Base-by-base conservation (phyloP, 2,329 filamentous ascomycete species). In the Colletotrichum sp. region DNA sequence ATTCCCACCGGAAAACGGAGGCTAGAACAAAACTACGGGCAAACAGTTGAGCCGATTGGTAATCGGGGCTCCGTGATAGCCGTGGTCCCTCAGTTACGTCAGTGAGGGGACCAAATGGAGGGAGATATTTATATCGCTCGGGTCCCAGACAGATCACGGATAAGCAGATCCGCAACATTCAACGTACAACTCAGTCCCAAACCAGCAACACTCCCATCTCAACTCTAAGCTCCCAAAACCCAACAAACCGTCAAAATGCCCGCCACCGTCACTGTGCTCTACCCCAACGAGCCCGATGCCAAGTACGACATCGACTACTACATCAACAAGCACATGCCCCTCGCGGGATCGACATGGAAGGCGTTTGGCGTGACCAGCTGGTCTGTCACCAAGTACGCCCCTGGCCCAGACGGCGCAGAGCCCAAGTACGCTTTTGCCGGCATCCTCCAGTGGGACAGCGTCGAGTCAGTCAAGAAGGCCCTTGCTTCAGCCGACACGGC, bases 211-310 rank as follows among this genome's bases (percentile, higher is more conserved):
- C 12, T 52, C n/a, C n/a, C n/a, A 22, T 52, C n/a, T 52, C 11
- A 52, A 13, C 2, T 22, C 1, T 13, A 52, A 52, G n/a, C 19
- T 28, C 34, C 32, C 13, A 1, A 57, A 63, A 36, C 9, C 6
- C 13, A 30, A 4, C 8, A 34, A 59, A 28, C 15, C 59, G 34
- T 27, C 60, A 72, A 48, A 16, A 77, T 77, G 75, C n/a, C 75
- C 5, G 39, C 60, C 73, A 69, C 75, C 22, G n/a, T 77, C 32
- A 66, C 39, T 6, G 68, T 77, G 5, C 57, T 77, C 34, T 77
- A 88, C 60, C 75, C 75, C 48, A 77, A 77, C 52, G 75, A 76
- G 52, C 57, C 75, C n/a, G 75, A 77, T 36, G 75, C 75, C 68
- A 69, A 77, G 73, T 77, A 77, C 60, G 68, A 77, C 65, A 25